Evolutionary conservation across 805 yeast species (phyloP).

Genomic region (Hanseniaspora lindneri): DNA sequence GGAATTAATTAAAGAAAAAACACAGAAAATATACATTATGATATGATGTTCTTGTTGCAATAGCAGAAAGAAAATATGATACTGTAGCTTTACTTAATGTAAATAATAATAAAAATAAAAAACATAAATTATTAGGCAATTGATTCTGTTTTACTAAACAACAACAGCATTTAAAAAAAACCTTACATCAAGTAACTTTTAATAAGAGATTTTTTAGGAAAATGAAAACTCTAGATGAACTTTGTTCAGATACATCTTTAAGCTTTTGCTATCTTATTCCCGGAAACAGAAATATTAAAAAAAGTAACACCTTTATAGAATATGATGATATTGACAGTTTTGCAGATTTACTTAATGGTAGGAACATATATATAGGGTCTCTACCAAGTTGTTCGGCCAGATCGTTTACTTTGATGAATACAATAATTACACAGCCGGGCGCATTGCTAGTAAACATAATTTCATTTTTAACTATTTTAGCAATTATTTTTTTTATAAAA

Average conservation of each 20-base stretch:
- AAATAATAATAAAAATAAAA: neutral
- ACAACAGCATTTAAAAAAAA: neutral
- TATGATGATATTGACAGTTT: neutral
- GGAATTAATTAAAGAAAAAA: too few relatives aligned
- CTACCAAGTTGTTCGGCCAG: constrained; percentile 5
- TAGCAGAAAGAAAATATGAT: too few relatives aligned
- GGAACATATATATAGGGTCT: neutral
- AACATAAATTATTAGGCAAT: too few relatives aligned
- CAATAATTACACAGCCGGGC: neutral
- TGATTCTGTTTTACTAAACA: too few relatives aligned
- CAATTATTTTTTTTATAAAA: constrained; percentile 65
- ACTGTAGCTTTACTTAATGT: too few relatives aligned
- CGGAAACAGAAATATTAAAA: neutral
- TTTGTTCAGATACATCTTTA: constrained; percentile 3
- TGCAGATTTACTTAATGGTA: neutral
- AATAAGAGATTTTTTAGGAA: neutral
- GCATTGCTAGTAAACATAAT: neutral
- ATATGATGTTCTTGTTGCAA: too few relatives aligned
- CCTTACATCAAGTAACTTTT: neutral
- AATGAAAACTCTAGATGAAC: neutral
- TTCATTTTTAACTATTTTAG: constrained; percentile 4
- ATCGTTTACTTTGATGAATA: constrained; percentile 4
- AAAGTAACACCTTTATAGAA: too few relatives aligned
- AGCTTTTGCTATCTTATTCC: constrained; percentile 6
- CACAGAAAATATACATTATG: too few relatives aligned